phyloP scores from a whole-genome alignment of 208 protist species.

The Perkinsela sp. region DNA sequence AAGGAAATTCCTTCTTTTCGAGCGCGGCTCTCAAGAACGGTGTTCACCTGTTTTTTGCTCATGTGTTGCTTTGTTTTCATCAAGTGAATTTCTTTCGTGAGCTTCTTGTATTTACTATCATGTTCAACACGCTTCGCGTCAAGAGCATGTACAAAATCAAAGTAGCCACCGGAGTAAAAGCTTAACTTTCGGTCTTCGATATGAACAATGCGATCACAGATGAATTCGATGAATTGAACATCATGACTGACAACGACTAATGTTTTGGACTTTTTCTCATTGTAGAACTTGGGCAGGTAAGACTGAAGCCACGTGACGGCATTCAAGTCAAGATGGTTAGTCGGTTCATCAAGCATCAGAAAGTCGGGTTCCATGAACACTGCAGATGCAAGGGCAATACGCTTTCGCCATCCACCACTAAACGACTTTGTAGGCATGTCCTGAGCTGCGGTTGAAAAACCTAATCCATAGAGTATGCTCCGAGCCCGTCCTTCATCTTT shows the following conservation, averaged over 20 bases:
- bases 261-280: constrained; percentile 42
- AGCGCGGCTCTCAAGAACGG: constrained; percentile 26
- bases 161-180: constrained; percentile 49
- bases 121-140: constrained; percentile 32
- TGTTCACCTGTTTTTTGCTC: constrained; percentile 48
- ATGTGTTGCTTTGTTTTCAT: constrained; percentile 48
- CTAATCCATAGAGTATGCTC: constrained; percentile 63
- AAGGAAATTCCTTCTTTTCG: constrained; percentile 21
- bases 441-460: constrained; percentile 68
- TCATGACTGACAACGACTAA: constrained; percentile 86
- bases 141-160: constrained; percentile 29
- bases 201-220: constrained; percentile 74
- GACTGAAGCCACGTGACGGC: constrained; percentile 75
- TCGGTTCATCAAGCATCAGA: constrained; percentile 85
- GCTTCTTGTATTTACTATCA: constrained; percentile 40
- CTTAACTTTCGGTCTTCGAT: constrained; percentile 57
- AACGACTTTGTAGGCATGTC: constrained; percentile 56
- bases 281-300: constrained; percentile 47
- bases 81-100: constrained; percentile 38
- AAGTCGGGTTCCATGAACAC: constrained; percentile 77
- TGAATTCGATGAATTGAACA: constrained; percentile 71
- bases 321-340: constrained; percentile 83
- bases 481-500: constrained; percentile 46
- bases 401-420: constrained; percentile 64
- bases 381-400: constrained; percentile 69